Evolutionary conservation across 176 grass and related monocot genomes (phyloP).

Genomic region (Aegilops speltoides): DNA sequence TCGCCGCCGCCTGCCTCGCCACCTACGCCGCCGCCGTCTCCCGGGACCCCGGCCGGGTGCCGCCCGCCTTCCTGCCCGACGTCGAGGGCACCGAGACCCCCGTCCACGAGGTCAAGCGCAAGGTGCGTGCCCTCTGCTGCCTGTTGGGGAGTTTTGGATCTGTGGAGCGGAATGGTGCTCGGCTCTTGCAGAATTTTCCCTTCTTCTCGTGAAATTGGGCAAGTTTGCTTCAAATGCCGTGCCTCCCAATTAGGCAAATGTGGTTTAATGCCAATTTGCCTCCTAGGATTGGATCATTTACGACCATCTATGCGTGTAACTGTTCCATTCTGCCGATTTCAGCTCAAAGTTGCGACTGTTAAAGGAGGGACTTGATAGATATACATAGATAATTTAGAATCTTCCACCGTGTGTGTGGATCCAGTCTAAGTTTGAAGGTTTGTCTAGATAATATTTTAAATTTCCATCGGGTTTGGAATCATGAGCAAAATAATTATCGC

Average conservation of each 20-base stretch:
- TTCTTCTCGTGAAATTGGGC: not conserved
- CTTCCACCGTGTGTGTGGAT: not conserved
- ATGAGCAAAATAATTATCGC: not conserved
- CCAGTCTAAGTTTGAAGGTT: not conserved
- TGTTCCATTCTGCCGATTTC: not conserved
- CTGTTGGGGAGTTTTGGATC: conserved; percentile 11
- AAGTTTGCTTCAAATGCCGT: not conserved
- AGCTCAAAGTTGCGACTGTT: not conserved
- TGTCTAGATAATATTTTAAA: not conserved
- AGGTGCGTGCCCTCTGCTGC: conserved; percentile 40
- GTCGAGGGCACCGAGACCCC: conserved; percentile 59
- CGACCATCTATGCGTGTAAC: not conserved
- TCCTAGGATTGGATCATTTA: not conserved
- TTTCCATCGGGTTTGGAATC: not conserved
- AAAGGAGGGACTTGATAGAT: not conserved
- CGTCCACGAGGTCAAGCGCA: conserved; percentile 88
- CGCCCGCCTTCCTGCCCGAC: conserved; percentile 57
- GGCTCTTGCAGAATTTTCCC: not conserved
- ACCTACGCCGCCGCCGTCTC: conserved; percentile 63
- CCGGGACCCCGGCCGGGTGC: conserved; percentile 76
- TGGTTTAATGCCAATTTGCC: not conserved
- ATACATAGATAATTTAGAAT: not conserved
- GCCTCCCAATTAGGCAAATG: not conserved
- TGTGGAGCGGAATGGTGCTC: not conserved
- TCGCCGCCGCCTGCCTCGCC: conserved; percentile 44